phyloP scores from a whole-genome alignment of 1,284 basidiomycete species.

The Heterobasidion occidentale region DNA sequence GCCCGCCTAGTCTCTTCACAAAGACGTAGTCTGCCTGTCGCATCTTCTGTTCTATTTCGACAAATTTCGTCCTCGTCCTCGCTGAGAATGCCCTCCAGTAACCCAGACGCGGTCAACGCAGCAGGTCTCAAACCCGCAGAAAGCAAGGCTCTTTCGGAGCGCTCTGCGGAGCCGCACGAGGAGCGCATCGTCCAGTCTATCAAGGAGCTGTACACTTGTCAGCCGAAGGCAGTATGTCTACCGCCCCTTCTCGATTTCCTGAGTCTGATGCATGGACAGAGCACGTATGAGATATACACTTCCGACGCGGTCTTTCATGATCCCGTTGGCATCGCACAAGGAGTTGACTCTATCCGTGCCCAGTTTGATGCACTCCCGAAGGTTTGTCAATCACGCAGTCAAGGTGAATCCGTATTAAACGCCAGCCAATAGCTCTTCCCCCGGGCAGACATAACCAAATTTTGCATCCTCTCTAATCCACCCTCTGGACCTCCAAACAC shows the following conservation, averaged over 20 bases:
- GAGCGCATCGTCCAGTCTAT: slow-evolving; percentile 29
- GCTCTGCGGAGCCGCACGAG: slow-evolving; percentile 28
- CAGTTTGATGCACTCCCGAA: slow-evolving; percentile 42
- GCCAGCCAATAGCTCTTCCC: slow-evolving; percentile 28
- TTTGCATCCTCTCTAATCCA: slow-evolving; percentile 36
- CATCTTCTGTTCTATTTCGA: neutral
- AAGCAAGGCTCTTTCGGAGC: slow-evolving; percentile 30
- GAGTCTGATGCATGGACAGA: slow-evolving; percentile 17
- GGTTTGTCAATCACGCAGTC: slow-evolving; percentile 15
- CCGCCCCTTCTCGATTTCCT: neutral
- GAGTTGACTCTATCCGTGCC: slow-evolving; percentile 31
- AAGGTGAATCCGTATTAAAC: neutral
- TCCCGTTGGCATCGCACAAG: slow-evolving; percentile 40
- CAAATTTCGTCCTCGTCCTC: too few species aligned
- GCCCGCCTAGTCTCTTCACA: too few species aligned
- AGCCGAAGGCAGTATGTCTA: slow-evolving; percentile 27
- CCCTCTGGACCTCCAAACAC: slow-evolving; percentile 26
- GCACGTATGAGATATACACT: slow-evolving; percentile 36
- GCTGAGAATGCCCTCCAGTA: neutral
- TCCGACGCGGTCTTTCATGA: slow-evolving; percentile 39
- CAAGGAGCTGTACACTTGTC: slow-evolving; percentile 40
- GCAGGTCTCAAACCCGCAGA: slow-evolving; percentile 32
- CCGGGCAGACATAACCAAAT: slow-evolving; percentile 33
- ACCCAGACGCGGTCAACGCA: slow-evolving; percentile 22
- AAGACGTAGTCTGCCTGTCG: neutral